Conservation (phyloP, 2,329 filamentous ascomycete genomes). For the Verticillium tricorpus region DNA sequence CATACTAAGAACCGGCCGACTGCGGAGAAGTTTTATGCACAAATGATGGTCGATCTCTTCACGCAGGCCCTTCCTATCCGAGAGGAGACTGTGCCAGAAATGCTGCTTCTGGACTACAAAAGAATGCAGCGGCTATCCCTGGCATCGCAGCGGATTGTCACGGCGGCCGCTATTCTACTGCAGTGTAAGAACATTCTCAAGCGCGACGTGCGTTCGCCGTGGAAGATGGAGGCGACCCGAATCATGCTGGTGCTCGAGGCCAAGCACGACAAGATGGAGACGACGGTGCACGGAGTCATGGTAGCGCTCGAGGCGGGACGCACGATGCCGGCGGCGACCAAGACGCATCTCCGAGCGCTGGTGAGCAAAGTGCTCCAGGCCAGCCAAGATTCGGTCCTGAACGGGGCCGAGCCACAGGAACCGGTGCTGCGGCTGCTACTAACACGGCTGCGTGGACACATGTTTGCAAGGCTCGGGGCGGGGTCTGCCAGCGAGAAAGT, state of each 20-base stretch:
- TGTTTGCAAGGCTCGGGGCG: constrained; percentile 60
- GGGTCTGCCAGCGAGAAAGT: constrained; percentile 66
- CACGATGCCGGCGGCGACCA: constrained; percentile 61
- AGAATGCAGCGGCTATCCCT: constrained; percentile 47
- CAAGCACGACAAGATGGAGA: constrained; percentile 43
- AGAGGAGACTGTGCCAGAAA: constrained; percentile 62
- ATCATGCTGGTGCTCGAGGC: constrained; percentile 65
- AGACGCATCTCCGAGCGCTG: constrained; percentile 52
- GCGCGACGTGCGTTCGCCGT: constrained; percentile 71
- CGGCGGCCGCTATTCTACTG: constrained; percentile 68
- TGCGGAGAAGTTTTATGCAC: constrained; percentile 67
- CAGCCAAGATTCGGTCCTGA: constrained; percentile 37
- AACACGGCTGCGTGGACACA: constrained; percentile 61
- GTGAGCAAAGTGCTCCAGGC: constrained; percentile 53
- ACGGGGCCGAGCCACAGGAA: constrained; percentile 41
- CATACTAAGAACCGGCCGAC: constrained; percentile 59
- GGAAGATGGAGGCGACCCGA: constrained; percentile 70
- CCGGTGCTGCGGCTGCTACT: constrained; percentile 63
- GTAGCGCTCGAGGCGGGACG: constrained; percentile 58
- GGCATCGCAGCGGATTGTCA: constrained; percentile 55
- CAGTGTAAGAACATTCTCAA: constrained; percentile 82
- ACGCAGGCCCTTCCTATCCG: constrained; percentile 58
- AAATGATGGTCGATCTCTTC: constrained; percentile 70
- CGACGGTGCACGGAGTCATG: constrained; percentile 56
- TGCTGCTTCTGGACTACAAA: constrained; percentile 62